A percentile compares a stretch with the other conserved stretches of the same genome.
These are phyloP conservation scores for Ophiosphaerella narmari DNA, from an alignment of 2,329 filamentous ascomycete genomes.

Conservation along the genomic window DNA sequence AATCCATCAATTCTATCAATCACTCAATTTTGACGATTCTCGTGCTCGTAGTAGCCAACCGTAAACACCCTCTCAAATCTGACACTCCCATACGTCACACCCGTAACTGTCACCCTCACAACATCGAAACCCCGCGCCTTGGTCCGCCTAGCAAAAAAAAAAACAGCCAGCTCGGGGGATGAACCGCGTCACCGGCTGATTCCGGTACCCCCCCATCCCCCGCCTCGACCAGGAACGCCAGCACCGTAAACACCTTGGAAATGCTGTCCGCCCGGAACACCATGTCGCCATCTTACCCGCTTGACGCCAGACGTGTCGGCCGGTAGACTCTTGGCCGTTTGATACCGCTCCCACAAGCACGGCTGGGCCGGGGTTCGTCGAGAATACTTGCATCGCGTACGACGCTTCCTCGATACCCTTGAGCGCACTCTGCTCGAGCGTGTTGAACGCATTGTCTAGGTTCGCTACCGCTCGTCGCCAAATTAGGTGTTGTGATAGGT, in stretches of 20 bases:
- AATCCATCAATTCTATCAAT: too few species aligned
- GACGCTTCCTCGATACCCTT: slow-evolving; percentile 19
- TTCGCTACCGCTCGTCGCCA: slow-evolving; percentile 25
- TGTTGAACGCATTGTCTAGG: slow-evolving; percentile 21
- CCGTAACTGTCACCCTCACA: too few species aligned
- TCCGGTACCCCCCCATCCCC: slow-evolving; percentile 39
- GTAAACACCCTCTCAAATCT: too few species aligned
- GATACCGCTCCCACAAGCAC: slow-evolving; percentile 24
- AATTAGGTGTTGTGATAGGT: slow-evolving; percentile 19
- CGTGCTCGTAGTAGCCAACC: too few species aligned
- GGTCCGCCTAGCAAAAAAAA: slow-evolving; percentile 2
- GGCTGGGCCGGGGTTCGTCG: slow-evolving; percentile 20
- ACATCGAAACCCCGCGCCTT: slow-evolving; percentile 19
- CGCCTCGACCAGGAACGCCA: slow-evolving; percentile 45
- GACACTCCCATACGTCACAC: too few species aligned
- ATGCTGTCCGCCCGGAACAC: slow-evolving; percentile 52
- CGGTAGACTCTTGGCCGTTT: slow-evolving; percentile 20
- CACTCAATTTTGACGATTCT: too few species aligned
- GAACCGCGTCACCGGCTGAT: slow-evolving; percentile 30
- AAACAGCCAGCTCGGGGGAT: slow-evolving; percentile 32
- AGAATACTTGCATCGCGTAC: slow-evolving; percentile 30
- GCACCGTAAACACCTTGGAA: slow-evolving; percentile 48
- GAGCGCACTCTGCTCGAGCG: slow-evolving; percentile 20
- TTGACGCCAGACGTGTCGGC: slow-evolving; percentile 21
- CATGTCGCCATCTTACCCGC: slow-evolving; percentile 42